These are phyloP conservation scores for Colletotrichum spaethianum DNA, from an alignment of 2,329 filamentous ascomycete genomes.

Conservation along the genomic window DNA sequence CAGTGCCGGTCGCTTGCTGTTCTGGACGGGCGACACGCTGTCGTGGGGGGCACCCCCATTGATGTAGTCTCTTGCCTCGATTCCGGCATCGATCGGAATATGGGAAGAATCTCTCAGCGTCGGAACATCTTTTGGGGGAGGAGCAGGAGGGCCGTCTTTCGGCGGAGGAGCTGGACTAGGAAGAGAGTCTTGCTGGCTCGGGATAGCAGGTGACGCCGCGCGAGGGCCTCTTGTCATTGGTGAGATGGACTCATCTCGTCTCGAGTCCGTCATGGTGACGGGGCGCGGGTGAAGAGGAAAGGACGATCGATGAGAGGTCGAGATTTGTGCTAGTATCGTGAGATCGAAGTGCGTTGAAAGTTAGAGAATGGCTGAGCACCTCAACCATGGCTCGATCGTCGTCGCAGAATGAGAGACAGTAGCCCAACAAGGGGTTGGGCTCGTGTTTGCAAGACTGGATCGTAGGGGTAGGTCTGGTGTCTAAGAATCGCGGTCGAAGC, in stretches of 20 bases:
- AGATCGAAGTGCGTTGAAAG: background rate
- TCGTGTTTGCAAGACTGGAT: background rate
- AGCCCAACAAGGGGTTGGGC: constrained; percentile 16
- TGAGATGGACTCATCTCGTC: constrained; percentile 46
- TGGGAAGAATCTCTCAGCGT: constrained; percentile 37
- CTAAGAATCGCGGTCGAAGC: constrained; percentile 4
- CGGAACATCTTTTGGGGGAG: constrained; percentile 33
- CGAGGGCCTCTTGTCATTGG: constrained; percentile 43
- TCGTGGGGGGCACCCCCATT: constrained; percentile 54
- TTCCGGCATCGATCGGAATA: constrained; percentile 43
- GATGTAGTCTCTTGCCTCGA: constrained; percentile 54
- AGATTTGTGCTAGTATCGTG: background rate
- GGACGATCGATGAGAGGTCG: background rate
- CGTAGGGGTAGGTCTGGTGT: constrained; percentile 12
- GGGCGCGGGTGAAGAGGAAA: background rate
- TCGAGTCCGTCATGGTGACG: constrained; percentile 38
- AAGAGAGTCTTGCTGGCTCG: constrained; percentile 24
- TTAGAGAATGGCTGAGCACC: background rate
- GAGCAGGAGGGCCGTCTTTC: constrained; percentile 35
- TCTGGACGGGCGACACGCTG: constrained; percentile 45
- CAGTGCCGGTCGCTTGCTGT: constrained; percentile 21
- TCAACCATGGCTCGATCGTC: constrained; percentile 10
- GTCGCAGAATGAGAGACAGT: constrained; percentile 13
- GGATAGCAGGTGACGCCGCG: constrained; percentile 28
- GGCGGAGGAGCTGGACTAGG: constrained; percentile 34